Evolutionary conservation across 257 asterid species (phyloP), one percentile per base, ranked within the genome.

Genomic region (Handroanthus guayacan): DNA sequence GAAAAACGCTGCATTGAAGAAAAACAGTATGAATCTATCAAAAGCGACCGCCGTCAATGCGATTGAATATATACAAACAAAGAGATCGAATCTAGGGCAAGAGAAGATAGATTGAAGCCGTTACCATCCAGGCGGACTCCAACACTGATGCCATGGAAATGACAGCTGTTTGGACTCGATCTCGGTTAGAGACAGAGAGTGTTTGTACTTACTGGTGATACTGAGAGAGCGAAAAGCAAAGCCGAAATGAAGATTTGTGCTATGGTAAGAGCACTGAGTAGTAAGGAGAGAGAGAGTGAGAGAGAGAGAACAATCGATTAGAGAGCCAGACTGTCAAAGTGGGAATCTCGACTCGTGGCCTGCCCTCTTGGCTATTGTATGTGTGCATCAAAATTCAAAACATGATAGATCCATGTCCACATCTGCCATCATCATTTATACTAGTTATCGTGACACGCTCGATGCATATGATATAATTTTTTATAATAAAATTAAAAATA

Each of bases 41-140:
- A 41, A 60, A 13, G 34, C 5, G 72, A 48, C 18, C 38, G 37
- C 13, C 39, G 38, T 58, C 20, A 45, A 58, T 17, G 57, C 56
- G 66, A 47, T 47, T n/a, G 55, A 57, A 56, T 34, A 60, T 41
- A 73, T 36, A 65, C 20, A 80, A 75, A 20, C n/a, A 18, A 41
- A 0, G 5, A 64, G 43, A 52, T 41, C 62, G 34, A 77, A 77
- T 76, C 76, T 48, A 77, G 74, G 79, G 82, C 60, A 38, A 47
- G 58, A 62, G 13, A 68, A 77, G n/a, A 77, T 41, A 69, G 76
- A 72, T 20, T 34, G 55, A 18, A 71, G 66, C 9, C 66, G 58
- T 80, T 76, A 85, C 89, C 89, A 62, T 80, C 89, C 89, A 85
- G 62, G 87, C 84, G 34, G 87, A 82, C 60, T 80, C 85, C 47